Evolutionary conservation across 768 basidiomycete species (phyloP).

Genomic region (Harrya chromipes): DNA sequence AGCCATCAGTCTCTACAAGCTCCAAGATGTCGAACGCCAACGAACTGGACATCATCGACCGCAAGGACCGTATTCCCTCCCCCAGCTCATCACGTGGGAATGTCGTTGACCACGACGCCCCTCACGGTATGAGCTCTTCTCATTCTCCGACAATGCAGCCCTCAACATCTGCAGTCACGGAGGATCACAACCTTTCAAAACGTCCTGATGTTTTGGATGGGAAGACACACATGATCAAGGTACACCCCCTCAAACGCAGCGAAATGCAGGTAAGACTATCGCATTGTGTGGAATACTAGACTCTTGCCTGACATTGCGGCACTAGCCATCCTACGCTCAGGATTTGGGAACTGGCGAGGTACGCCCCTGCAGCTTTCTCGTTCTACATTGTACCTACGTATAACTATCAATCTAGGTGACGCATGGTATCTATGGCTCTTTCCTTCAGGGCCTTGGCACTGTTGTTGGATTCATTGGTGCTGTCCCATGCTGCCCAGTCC

Average conservation of each 20-base stretch:
- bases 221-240: conserved; percentile 56
- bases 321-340: conserved; percentile 87
- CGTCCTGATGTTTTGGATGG: conserved; percentile 23
- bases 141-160: not conserved
- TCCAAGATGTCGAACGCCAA: conserved; percentile 25
- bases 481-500: conserved; percentile 79
- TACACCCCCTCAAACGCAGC: conserved; percentile 80
- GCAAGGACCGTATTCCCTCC: conserved; percentile 52
- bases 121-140: conserved; percentile 46
- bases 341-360: conserved; percentile 72
- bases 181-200: conserved; percentile 42
- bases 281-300: not conserved
- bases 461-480: conserved; percentile 70
- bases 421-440: conserved; percentile 83
- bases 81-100: conserved; percentile 45
- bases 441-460: conserved; percentile 68
- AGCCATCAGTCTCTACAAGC: not conserved
- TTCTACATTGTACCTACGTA: not conserved
- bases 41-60: conserved; percentile 32
- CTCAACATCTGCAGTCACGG: conserved; percentile 53
- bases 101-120: conserved; percentile 71
- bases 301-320: conserved; percentile 3
- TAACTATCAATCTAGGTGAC: conserved; percentile 46
- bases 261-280: conserved; percentile 77
- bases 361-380: conserved; percentile 3